Conservation (phyloP, 2,329 filamentous ascomycete species). For the Nemania serpens region DNA sequence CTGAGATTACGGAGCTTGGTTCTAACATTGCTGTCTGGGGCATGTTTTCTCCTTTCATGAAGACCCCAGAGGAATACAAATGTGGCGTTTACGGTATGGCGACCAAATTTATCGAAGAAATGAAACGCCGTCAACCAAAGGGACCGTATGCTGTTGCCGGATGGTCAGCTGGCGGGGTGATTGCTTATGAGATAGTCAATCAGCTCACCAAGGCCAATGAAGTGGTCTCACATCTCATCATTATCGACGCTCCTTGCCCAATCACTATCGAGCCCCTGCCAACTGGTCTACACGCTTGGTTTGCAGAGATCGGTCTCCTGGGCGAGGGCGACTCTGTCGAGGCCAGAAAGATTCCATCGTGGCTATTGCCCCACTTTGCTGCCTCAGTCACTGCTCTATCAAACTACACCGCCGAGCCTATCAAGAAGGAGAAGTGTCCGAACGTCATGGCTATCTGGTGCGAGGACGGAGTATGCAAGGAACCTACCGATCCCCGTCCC, state of each 20-base stretch:
- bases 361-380: conserved; percentile 75
- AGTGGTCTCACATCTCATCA: conserved; percentile 61
- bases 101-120: conserved; percentile 68
- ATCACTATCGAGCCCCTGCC: conserved; percentile 72
- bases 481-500: conserved; percentile 67
- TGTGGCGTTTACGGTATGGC: conserved; percentile 70
- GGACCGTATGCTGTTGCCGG: conserved; percentile 72
- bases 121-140: conserved; percentile 70
- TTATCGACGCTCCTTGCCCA: conserved; percentile 70
- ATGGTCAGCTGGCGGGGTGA: conserved; percentile 78
- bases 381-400: conserved; percentile 70
- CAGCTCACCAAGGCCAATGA: conserved; percentile 63
- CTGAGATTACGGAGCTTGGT: conserved; percentile 59
- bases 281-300: conserved; percentile 70
- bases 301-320: conserved; percentile 72
- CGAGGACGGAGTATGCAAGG: conserved; percentile 72
- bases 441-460: conserved; percentile 72
- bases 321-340: conserved; percentile 61
- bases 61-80: conserved; percentile 66
- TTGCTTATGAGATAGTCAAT: conserved; percentile 69
- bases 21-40: conserved; percentile 57
- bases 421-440: conserved; percentile 62
- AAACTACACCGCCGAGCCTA: conserved; percentile 68
- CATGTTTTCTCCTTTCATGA: conserved; percentile 74
- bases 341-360: conserved; percentile 65